Evolutionary conservation across 164 flowering plant genomes (phyloP).

Genomic region (Annona cherimola): DNA sequence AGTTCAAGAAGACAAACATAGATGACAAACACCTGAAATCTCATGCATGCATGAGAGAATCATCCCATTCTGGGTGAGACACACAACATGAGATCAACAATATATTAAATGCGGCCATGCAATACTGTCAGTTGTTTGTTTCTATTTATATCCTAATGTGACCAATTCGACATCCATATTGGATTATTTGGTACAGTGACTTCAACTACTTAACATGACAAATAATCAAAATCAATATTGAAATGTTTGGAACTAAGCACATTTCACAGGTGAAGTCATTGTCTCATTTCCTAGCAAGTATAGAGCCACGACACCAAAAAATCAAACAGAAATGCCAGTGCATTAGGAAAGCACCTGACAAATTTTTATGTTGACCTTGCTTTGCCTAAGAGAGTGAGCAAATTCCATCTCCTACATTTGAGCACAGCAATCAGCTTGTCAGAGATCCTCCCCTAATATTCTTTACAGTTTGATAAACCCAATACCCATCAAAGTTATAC

Average conservation of each 20-base stretch:
- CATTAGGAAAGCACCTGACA: conserved; percentile 56
- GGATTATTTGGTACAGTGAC: not conserved
- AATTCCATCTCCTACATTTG: conserved; percentile 86
- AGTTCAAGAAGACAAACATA: too few species aligned
- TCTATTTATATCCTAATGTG: too few species aligned
- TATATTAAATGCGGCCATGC: too few species aligned
- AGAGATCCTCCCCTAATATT: not conserved
- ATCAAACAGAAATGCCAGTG: not conserved
- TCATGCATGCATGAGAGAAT: too few species aligned
- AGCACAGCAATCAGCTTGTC: not conserved
- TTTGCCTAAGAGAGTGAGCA: conserved; percentile 80
- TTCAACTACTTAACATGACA: not conserved
- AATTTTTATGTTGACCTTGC: conserved; percentile 82
- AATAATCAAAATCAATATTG: not conserved
- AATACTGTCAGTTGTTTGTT: too few species aligned
- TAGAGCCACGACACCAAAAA: not conserved
- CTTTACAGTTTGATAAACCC: too few species aligned
- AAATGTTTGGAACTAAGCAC: too few species aligned
- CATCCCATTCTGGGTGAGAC: too few species aligned
- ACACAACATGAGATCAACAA: too few species aligned
- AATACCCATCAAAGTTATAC: not conserved
- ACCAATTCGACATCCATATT: not conserved
- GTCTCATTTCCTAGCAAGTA: not conserved
- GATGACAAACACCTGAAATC: too few species aligned
- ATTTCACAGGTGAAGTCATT: not conserved